These are phyloP conservation scores for Alternaria incomplexa DNA, from an alignment of 2,329 filamentous ascomycete species.

Conservation along the genomic window DNA sequence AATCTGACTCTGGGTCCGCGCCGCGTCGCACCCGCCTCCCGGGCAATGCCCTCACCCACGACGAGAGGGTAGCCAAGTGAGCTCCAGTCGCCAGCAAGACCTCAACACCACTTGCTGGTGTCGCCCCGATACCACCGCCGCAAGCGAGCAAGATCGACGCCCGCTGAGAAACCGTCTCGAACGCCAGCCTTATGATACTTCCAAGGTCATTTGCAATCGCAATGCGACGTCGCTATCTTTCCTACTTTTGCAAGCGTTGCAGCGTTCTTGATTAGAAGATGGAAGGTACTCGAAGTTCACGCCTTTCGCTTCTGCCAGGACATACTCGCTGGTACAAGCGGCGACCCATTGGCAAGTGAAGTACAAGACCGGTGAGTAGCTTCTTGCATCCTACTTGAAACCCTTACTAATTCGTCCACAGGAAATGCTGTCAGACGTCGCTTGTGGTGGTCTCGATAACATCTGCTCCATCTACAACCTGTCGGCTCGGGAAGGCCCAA, in stretches of 20 bases:
- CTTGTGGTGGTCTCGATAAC: slow-evolving; percentile 97
- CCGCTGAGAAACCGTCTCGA: neutral
- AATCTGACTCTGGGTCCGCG: slow-evolving; percentile 1
- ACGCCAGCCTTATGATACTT: neutral
- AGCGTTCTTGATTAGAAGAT: neutral
- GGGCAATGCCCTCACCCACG: neutral
- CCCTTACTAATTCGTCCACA: neutral
- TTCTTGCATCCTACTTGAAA: neutral
- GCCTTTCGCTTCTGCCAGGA: neutral
- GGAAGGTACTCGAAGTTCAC: neutral
- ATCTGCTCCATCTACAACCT: slow-evolving; percentile 99
- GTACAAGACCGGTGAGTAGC: neutral
- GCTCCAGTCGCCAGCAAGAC: neutral
- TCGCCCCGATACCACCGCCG: neutral
- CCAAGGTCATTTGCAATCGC: neutral
- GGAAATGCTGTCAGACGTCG: slow-evolving; percentile 66
- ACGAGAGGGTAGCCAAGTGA: neutral
- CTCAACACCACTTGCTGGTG: neutral
- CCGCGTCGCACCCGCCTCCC: neutral
- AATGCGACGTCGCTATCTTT: neutral
- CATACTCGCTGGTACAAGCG: neutral
- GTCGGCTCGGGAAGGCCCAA: slow-evolving; percentile 95
- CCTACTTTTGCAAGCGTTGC: neutral
- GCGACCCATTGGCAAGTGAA: neutral
- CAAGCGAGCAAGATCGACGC: neutral